phyloP scores from a whole-genome alignment of 1,284 basidiomycete species.

The Cryptococcus sp. region DNA sequence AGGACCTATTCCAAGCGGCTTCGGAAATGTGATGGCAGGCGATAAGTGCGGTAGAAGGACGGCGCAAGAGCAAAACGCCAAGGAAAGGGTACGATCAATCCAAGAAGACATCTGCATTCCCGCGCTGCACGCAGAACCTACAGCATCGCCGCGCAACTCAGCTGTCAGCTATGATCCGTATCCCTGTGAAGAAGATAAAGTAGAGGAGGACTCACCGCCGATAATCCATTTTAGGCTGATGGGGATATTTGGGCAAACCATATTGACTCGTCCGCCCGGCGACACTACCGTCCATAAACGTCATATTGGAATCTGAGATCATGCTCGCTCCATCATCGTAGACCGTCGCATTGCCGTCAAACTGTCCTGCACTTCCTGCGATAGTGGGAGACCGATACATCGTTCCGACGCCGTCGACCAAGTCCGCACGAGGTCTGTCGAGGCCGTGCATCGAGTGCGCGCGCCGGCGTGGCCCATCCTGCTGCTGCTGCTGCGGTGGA shows the following conservation, averaged over 20 bases:
- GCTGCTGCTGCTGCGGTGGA: too few relatives aligned
- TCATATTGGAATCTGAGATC: constrained; percentile 30
- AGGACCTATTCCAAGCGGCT: too few relatives aligned
- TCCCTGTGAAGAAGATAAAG: background rate
- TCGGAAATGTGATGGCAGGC: too few relatives aligned
- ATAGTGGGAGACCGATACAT: background rate
- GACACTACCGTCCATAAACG: constrained; percentile 55
- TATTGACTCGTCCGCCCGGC: constrained; percentile 62
- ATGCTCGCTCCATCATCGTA: constrained; percentile 38
- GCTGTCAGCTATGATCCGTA: background rate
- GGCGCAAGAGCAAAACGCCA: too few relatives aligned
- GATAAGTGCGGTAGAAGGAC: too few relatives aligned
- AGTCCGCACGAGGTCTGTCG: constrained; percentile 2
- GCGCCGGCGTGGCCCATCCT: background rate
- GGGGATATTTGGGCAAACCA: constrained; percentile 38
- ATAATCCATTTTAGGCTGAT: constrained; percentile 36
- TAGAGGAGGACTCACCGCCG: constrained; percentile 25
- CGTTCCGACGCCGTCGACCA: background rate
- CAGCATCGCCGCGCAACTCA: background rate
- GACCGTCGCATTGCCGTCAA: constrained; percentile 8
- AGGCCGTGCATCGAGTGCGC: constrained; percentile 19
- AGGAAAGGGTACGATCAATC: constrained; percentile 17
- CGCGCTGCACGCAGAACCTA: constrained; percentile 40
- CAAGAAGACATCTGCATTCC: constrained; percentile 41
- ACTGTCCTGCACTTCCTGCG: background rate